phyloP scores from a whole-genome alignment of 2,329 filamentous ascomycete genomes.

The Ceratocystis destructans region DNA sequence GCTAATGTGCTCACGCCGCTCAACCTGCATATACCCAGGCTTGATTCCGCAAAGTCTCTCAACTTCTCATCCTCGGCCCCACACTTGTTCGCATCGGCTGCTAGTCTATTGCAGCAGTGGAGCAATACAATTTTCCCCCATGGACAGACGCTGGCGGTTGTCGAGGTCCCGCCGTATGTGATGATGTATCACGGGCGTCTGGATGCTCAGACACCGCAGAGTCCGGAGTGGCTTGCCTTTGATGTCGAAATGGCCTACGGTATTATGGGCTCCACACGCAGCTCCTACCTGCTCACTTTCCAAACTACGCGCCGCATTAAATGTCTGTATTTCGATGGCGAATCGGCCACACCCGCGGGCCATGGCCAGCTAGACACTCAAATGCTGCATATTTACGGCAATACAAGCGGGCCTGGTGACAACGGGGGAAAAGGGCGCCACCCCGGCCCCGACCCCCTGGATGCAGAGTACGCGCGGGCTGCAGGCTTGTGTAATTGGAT shows the following conservation, averaged over 20 bases:
- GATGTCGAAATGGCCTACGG: constrained; percentile 41
- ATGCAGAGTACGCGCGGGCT: constrained; percentile 36
- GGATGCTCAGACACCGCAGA: constrained; percentile 30
- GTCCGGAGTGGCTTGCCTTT: constrained; percentile 39
- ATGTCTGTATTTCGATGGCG: constrained; percentile 38
- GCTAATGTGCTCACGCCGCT: neutral
- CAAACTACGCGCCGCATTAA: constrained; percentile 32
- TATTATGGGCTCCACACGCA: constrained; percentile 34
- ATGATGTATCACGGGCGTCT: constrained; percentile 36
- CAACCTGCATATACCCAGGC: too few species aligned
- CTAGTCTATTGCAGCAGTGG: constrained; percentile 36
- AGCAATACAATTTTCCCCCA: constrained; percentile 39
- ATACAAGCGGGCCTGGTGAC: constrained; percentile 28
- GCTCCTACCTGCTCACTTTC: constrained; percentile 36
- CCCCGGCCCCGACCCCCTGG: constrained; percentile 25
- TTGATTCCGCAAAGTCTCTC: constrained; percentile 24
- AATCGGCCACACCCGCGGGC: constrained; percentile 35
- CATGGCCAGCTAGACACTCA: constrained; percentile 35
- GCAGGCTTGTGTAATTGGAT: constrained; percentile 36
- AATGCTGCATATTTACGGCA: constrained; percentile 37
- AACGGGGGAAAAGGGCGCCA: neutral
- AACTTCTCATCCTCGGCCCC: constrained; percentile 36
- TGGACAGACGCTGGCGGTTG: constrained; percentile 35
- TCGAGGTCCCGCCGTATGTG: constrained; percentile 33
- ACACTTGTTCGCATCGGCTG: constrained; percentile 35